phyloP scores from a whole-genome alignment of 495 filamentous ascomycete species.

The Xylaria flabelliformis region DNA sequence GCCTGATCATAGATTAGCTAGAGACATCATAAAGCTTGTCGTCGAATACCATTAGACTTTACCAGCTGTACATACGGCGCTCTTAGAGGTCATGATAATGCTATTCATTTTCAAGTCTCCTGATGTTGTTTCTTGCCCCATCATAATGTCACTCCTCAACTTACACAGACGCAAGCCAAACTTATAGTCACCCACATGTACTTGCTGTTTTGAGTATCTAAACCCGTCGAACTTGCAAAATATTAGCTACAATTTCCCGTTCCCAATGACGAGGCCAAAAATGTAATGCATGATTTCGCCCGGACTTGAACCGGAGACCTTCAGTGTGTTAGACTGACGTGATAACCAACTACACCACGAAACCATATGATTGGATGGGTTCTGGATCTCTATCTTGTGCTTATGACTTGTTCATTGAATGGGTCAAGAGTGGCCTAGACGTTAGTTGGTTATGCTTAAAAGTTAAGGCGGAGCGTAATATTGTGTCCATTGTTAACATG shows the following conservation, averaged over 20 bases:
- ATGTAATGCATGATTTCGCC: constrained; percentile 1
- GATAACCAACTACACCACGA: constrained; percentile 25
- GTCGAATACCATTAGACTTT: not conserved
- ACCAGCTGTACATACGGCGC: not conserved
- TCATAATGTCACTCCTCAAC: not conserved
- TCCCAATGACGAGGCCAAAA: not conserved
- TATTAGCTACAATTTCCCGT: not conserved
- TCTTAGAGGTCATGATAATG: too few species aligned
- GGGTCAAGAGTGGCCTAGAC: not conserved
- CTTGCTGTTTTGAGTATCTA: not conserved
- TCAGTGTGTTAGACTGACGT: constrained; percentile 25
- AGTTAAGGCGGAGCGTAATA: not conserved
- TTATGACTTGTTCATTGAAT: not conserved
- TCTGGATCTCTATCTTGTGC: not conserved
- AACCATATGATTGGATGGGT: constrained; percentile 6
- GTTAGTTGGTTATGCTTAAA: not conserved
- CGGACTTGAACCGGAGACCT: constrained; percentile 28
- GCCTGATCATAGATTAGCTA: not conserved
- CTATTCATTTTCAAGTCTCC: not conserved
- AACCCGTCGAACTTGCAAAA: not conserved
- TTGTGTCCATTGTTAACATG: not conserved
- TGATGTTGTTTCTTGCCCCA: not conserved
- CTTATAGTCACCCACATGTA: not conserved
- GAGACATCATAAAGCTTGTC: not conserved
- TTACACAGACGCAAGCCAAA: not conserved